Conservation (phyloP, 2,329 filamentous ascomycete species). For the Phialophora expanda region DNA sequence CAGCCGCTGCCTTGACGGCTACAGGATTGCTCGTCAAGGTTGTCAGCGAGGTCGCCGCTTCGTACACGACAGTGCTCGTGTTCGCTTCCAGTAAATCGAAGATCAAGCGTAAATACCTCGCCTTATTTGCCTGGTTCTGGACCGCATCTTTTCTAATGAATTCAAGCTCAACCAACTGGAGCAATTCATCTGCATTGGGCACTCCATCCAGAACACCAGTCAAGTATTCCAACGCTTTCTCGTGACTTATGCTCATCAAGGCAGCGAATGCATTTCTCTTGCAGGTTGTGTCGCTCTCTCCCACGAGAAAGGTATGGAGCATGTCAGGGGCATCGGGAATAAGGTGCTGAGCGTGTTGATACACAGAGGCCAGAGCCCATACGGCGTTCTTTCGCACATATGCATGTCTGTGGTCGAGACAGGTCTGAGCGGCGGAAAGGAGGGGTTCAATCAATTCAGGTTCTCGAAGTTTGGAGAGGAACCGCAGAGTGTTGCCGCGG, state of each 20-base stretch:
- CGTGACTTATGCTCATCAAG: conserved; percentile 86
- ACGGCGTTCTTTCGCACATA: conserved; percentile 99
- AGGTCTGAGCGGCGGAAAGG: conserved; percentile 86
- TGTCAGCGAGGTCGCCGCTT: conserved; percentile 93
- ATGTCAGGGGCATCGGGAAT: conserved; percentile 96
- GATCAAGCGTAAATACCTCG: conserved; percentile 88
- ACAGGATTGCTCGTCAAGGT: conserved; percentile 95
- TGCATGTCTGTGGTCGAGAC: conserved; percentile 92
- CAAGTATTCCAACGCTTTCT: conserved; percentile 86
- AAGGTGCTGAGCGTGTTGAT: conserved; percentile 83
- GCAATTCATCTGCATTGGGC: conserved; percentile 88
- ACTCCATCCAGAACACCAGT: conserved; percentile 91
- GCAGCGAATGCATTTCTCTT: conserved; percentile 98
- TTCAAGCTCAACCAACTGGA: conserved; percentile 92
- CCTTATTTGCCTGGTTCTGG: conserved; percentile 93
- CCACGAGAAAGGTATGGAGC: conserved; percentile 84
- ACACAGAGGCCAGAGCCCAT: conserved; percentile 91
- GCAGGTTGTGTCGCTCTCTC: conserved; percentile 91
- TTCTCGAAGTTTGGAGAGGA: conserved; percentile 94
- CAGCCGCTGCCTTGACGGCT: conserved; percentile 92
- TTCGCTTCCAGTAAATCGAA: conserved; percentile 94
- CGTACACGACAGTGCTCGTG: conserved; percentile 94
- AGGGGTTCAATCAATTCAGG: conserved; percentile 95
- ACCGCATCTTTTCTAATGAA: conserved; percentile 98
- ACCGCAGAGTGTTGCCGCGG: conserved; percentile 95